These are phyloP conservation scores for Cinnamomum chago DNA, from an alignment of 164 flowering plant genomes.

Conservation along the genomic window DNA sequence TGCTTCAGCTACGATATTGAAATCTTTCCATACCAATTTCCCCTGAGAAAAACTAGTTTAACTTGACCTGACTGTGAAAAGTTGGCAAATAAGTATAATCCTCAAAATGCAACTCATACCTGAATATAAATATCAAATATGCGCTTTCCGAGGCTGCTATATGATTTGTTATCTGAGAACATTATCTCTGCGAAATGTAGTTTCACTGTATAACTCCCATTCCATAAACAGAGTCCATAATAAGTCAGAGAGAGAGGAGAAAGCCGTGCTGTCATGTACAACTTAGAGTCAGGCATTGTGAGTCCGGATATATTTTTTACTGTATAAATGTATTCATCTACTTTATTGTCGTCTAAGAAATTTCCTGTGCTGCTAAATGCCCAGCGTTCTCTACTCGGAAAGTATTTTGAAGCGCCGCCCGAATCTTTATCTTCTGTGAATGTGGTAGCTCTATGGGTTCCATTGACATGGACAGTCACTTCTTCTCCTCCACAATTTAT, in stretches of 20 bases:
- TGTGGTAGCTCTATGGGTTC: no score
- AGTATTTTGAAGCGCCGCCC: conserved; percentile 63
- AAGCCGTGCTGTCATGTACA: conserved; percentile 56
- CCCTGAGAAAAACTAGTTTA: conserved; percentile 8
- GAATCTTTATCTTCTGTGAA: conserved; percentile 52
- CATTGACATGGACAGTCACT: no score
- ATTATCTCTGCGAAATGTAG: conserved; percentile 65
- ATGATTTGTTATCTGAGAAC: conserved; percentile 40
- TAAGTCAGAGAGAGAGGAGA: conserved; percentile 57
- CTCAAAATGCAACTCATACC: conserved; percentile 24
- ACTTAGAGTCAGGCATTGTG: conserved; percentile 27
- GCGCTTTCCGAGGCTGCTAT: conserved; percentile 58
- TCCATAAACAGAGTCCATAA: conserved; percentile 49
- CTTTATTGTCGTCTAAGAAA: conserved; percentile 53
- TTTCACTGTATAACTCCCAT: conserved; percentile 49
- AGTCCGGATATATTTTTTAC: conserved; percentile 16
- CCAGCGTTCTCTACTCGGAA: conserved; percentile 54
- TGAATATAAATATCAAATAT: conserved; percentile 67
- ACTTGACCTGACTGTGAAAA: background rate
- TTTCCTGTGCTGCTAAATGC: conserved; percentile 73
- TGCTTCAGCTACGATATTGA: conserved; percentile 12
- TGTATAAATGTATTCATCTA: conserved; percentile 25
- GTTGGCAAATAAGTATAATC: background rate
- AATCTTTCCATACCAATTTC: conserved; percentile 12
- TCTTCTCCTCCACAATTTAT: conserved; percentile 53